A percentile compares a stretch with the other conserved stretches of the same genome.
Conservation (phyloP, 306 rosid species). For the Glycine latifolia region DNA sequence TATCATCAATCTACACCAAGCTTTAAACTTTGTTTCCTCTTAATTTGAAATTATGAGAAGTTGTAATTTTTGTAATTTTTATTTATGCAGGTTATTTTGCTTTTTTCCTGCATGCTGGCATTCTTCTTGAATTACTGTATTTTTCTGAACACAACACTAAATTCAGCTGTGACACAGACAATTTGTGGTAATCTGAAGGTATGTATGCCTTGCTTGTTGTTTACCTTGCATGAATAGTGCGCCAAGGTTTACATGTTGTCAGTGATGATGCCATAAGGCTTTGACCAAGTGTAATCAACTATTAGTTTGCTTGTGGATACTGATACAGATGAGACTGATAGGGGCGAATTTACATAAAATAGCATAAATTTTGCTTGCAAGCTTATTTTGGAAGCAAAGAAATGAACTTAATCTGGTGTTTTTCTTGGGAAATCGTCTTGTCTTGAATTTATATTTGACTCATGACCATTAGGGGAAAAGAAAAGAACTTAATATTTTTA, state of each 20-base stretch:
- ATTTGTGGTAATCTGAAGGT: slow-evolving; percentile 98
- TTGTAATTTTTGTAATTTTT: slow-evolving; percentile 21
- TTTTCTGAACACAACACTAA: slow-evolving; percentile 91
- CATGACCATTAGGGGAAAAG: not conserved
- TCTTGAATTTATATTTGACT: not conserved
- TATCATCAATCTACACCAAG: not conserved
- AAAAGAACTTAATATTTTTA: not conserved
- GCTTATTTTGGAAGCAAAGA: not conserved
- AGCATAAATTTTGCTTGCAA: not conserved
- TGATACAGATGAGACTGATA: not conserved
- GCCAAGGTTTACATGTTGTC: slow-evolving; percentile 21
- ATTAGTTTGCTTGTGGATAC: not conserved
- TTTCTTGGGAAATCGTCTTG: not conserved
- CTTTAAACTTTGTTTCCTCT: slow-evolving; percentile 25
- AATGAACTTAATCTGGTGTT: slow-evolving; percentile 2
- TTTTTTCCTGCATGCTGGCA: slow-evolving; percentile 86
- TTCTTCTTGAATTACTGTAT: slow-evolving; percentile 94
- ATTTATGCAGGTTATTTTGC: slow-evolving; percentile 69
- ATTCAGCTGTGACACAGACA: slow-evolving; percentile 92
- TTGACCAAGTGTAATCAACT: not conserved
- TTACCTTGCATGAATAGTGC: slow-evolving; percentile 33
- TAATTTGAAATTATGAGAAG: slow-evolving; percentile 3
- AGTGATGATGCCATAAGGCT: slow-evolving; percentile 1
- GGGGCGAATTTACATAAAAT: not conserved
- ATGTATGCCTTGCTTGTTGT: slow-evolving; percentile 34